A percentile compares a stretch with the other conserved stretches of the same genome.
These are phyloP conservation scores for Floccularia luteovirens DNA, from an alignment of 768 basidiomycete genomes.

Conservation along the genomic window DNA sequence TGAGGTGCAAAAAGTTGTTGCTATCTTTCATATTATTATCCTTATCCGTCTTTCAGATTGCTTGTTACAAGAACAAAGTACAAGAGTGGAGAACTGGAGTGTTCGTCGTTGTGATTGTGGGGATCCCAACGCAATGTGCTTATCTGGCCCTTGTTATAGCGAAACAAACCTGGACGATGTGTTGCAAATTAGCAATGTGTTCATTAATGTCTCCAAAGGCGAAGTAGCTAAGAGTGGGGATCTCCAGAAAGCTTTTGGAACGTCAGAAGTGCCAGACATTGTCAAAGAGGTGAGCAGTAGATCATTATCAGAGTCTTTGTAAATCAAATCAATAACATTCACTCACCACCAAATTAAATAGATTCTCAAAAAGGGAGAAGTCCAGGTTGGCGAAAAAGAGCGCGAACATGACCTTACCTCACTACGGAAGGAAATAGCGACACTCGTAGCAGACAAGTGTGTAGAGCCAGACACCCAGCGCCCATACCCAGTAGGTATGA, in stretches of 20 bases:
- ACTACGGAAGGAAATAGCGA: conserved; percentile 84
- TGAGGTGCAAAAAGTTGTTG: conserved; percentile 48
- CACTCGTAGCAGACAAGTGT: conserved; percentile 90
- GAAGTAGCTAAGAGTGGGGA: conserved; percentile 86
- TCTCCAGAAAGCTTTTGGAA: conserved; percentile 88
- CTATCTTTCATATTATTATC: background rate
- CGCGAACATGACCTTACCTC: conserved; percentile 84
- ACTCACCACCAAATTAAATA: no score
- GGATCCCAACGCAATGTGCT: conserved; percentile 1
- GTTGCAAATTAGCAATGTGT: conserved; percentile 93
- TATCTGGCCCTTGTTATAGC: conserved; percentile 24
- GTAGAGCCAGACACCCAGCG: conserved; percentile 87
- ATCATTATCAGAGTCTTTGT: background rate
- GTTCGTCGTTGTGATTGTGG: conserved; percentile 32
- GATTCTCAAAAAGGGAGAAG: conserved; percentile 94
- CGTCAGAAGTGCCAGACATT: conserved; percentile 58
- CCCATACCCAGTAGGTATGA: conserved; percentile 91
- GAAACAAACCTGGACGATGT: conserved; percentile 95
- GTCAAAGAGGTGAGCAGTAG: conserved; percentile 64
- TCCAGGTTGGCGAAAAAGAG: conserved; percentile 97
- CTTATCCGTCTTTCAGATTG: conserved; percentile 46
- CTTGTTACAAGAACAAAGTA: conserved; percentile 99
- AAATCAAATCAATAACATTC: background rate
- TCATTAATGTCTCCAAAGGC: conserved; percentile 94
- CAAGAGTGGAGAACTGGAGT: conserved; percentile 93